phyloP scores from a whole-genome alignment of 2,329 filamentous ascomycete species.

The Cercospora citrullina region DNA sequence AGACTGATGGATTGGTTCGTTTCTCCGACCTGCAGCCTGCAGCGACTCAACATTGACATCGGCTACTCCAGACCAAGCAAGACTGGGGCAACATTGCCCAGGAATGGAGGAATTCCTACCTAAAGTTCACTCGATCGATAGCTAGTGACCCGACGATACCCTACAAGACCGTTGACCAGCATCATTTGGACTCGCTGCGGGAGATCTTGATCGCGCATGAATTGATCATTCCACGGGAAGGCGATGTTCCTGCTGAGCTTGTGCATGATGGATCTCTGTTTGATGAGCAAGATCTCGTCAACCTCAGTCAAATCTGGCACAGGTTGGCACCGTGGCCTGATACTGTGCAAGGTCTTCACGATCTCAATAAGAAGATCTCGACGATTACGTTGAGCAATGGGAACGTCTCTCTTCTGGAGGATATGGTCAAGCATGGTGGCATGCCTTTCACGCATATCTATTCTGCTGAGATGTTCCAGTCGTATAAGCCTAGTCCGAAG shows the following conservation, averaged over 20 bases:
- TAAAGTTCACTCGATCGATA: slow-evolving; percentile 54
- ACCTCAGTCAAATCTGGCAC: slow-evolving; percentile 67
- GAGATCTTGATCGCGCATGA: slow-evolving; percentile 57
- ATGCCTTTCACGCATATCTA: slow-evolving; percentile 64
- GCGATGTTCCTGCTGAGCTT: slow-evolving; percentile 6
- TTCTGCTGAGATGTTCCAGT: slow-evolving; percentile 68
- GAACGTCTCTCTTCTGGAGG: slow-evolving; percentile 64
- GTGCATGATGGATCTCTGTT: slow-evolving; percentile 53
- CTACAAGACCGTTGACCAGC: slow-evolving; percentile 72
- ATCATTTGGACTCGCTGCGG: slow-evolving; percentile 64
- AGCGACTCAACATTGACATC: neutral
- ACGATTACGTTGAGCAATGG: slow-evolving; percentile 75
- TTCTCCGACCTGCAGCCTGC: neutral
- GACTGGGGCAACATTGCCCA: slow-evolving; percentile 54
- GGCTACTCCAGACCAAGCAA: slow-evolving; percentile 41
- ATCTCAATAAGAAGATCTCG: slow-evolving; percentile 50
- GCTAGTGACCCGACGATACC: slow-evolving; percentile 43
- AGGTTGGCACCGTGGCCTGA: slow-evolving; percentile 69
- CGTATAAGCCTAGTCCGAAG: slow-evolving; percentile 70
- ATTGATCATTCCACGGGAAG: slow-evolving; percentile 18
- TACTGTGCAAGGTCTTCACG: slow-evolving; percentile 56
- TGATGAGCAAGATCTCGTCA: slow-evolving; percentile 42
- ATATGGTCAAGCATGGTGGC: slow-evolving; percentile 60
- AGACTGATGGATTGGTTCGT: slow-evolving; percentile 48
- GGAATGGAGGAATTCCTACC: slow-evolving; percentile 64